Evolutionary conservation across 495 filamentous ascomycete genomes (phyloP).

Genomic region (Trichoderma gamsii): DNA sequence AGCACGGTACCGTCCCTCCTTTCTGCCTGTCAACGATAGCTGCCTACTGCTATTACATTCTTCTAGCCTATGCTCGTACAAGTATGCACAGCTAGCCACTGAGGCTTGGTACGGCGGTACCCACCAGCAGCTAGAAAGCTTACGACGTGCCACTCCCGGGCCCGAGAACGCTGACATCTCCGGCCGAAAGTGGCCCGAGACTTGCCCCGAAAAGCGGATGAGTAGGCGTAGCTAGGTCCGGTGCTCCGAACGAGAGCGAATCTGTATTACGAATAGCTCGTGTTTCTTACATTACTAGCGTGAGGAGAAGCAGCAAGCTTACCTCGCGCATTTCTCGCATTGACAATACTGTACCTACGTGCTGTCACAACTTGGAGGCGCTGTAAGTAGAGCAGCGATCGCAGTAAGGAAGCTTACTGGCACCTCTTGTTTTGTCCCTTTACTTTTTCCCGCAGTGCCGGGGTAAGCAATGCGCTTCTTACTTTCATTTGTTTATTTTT

Average conservation of each 20-base stretch:
- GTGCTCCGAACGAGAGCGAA: not conserved
- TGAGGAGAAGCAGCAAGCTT: not conserved
- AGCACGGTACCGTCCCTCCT: not conserved
- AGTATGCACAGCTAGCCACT: not conserved
- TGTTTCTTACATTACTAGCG: not conserved
- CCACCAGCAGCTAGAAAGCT: not conserved
- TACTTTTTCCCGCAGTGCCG: too few relatives aligned
- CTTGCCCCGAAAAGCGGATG: conserved; percentile 9
- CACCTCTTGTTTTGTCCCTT: too few relatives aligned
- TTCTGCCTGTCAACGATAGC: not conserved
- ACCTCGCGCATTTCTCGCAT: not conserved
- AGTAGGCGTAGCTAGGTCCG: not conserved
- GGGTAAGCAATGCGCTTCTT: too few relatives aligned
- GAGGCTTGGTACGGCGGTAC: not conserved
- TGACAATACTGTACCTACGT: not conserved
- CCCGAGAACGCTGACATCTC: conserved; percentile 2
- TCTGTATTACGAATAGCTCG: not conserved
- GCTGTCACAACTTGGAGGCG: not conserved
- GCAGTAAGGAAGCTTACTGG: too few relatives aligned
- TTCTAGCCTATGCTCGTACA: not conserved
- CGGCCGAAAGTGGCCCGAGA: conserved; percentile 4
- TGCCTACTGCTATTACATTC: not conserved
- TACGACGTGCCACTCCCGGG: not conserved
- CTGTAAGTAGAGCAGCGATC: too few relatives aligned
- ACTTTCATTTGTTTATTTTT: too few relatives aligned